phyloP scores from a whole-genome alignment of 306 rosid species.

The Cicer arietinum region DNA sequence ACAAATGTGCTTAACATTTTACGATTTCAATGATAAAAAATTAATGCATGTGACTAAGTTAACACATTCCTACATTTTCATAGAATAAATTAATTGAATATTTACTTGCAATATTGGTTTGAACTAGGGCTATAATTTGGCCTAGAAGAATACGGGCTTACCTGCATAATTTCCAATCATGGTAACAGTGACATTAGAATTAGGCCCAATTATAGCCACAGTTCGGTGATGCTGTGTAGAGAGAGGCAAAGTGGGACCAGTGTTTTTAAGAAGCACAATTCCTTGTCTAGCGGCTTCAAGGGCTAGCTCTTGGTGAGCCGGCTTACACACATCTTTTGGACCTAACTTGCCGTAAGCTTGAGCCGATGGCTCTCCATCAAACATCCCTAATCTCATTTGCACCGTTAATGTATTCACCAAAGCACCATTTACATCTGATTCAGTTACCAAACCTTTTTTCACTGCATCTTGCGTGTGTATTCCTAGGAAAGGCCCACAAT shows the following conservation, averaged over 20 bases:
- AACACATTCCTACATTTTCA: too few species aligned
- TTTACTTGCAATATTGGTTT: background rate
- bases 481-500: conserved; percentile 87
- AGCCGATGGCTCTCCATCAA: conserved; percentile 71
- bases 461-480: conserved; percentile 73
- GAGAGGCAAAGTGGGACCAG: conserved; percentile 64
- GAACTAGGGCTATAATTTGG: background rate
- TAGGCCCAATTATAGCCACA: conserved; percentile 89
- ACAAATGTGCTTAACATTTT: too few species aligned
- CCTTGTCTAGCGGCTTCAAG: conserved; percentile 85
- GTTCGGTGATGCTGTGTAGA: conserved; percentile 59
- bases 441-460: conserved; percentile 64
- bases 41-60: too few species aligned
- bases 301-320: conserved; percentile 73
- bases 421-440: conserved; percentile 63
- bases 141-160: conserved; percentile 33
- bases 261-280: conserved; percentile 82
- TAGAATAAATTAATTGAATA: too few species aligned
- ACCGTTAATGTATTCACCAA: conserved; percentile 67
- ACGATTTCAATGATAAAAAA: too few species aligned
- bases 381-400: conserved; percentile 95
- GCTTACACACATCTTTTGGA: conserved; percentile 78
- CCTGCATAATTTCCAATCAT: conserved; percentile 96
- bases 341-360: conserved; percentile 70
- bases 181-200: conserved; percentile 66